phyloP scores from a whole-genome alignment of 177 flowering plant genomes.

The Telopea speciosissima region DNA sequence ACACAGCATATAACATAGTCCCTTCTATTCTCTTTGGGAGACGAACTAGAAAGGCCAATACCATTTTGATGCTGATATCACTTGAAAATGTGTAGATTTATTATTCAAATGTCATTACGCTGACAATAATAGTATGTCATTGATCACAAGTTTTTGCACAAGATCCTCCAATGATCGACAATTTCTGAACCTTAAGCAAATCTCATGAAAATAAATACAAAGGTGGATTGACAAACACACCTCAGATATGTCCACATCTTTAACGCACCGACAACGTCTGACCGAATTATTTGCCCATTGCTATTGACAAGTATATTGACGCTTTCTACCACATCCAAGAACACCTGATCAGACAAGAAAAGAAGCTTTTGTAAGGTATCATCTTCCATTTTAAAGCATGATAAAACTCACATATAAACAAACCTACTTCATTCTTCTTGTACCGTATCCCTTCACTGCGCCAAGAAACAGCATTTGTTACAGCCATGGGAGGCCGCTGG shows the following conservation, averaged over 20 bases:
- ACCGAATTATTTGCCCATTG: conserved; percentile 66
- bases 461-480: conserved; percentile 83
- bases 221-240: conserved; percentile 18
- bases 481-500: conserved; percentile 85
- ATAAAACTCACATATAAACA: neutral
- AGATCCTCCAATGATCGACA: neutral
- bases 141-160: neutral
- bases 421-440: conserved; percentile 64
- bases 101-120: neutral
- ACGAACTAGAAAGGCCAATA: no score
- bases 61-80: neutral
- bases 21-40: no score
- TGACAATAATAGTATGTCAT: no score
- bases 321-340: conserved; percentile 74
- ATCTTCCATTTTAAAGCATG: neutral
- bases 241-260: conserved; percentile 75
- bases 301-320: conserved; percentile 74
- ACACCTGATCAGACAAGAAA: conserved; percentile 37
- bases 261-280: conserved; percentile 74
- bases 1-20: no score
- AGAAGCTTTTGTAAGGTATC: neutral
- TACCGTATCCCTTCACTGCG: conserved; percentile 69
- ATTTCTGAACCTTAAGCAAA: neutral
- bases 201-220: neutral
- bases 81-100: neutral